Evolutionary conservation across 768 basidiomycete genomes (phyloP), one percentile per base, ranked within the genome.

Genomic region (Mycena leptocephala): DNA sequence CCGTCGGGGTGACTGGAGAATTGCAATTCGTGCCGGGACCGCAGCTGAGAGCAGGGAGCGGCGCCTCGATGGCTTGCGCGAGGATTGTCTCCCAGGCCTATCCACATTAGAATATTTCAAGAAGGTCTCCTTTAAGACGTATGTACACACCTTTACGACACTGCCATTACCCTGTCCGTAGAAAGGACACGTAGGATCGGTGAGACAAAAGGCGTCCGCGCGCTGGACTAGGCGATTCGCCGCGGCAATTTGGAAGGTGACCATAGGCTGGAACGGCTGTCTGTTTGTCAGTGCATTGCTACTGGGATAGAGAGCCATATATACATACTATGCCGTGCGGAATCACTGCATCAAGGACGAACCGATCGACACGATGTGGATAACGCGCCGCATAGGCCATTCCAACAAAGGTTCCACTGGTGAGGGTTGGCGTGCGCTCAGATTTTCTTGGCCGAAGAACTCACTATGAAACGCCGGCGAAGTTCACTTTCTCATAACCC

Each of bases 121-220:
- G 35, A 37, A 13, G 35, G 13, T 37, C 6, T 37, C 41, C 7
- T 43, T 18, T 8, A 16, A 43, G 41, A 16, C 16, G 41, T 4
- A 43, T 18, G 20, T 33, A 9, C 58, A 30, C 26, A 72, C 71
- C 81, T 91, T 18, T 88, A 90, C 5, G 88, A 86, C 79, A 78
- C 74, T 75, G 35, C 79, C 79, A n/a, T 78, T 78, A 1, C 79
- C 79, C 32, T 79, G 77, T 1, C 51, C 53, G 58, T 79, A 53
- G 66, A 79, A 79, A 0, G 79, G 79, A 41, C 79, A 79, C 1
- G 77, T 32, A 11, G 79, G 26, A 55, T 80, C 70, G 41, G 24
- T 58, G 43, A 78, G 63, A 43, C 79, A 80, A 37, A 63, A 78
- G 5, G 72, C 77, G 63, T 80, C 79, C 3, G 79, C 74, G 33